Base-by-base conservation (phyloP, 1,139 yeast species). In the Wickerhamomyces sp. region DNA sequence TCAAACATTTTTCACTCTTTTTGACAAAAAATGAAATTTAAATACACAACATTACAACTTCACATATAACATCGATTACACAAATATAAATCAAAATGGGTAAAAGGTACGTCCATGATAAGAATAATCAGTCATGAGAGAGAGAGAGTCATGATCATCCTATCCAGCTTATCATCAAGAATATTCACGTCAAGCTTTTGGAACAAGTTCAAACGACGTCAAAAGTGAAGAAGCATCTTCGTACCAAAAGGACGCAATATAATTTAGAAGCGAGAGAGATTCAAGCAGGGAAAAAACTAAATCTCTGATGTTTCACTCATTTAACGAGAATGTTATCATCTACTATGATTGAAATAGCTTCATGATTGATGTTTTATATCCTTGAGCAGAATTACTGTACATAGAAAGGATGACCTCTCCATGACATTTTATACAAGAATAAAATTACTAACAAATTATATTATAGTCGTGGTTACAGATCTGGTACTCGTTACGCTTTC, bases 401-500 rank as follows among this genome's bases (percentile, higher is more conserved):
- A 18, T 3, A 18, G 36, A 8, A 34, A 8, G 18, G 23, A 8
- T 11, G 18, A 34, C 27, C 9, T 34, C 11, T 26, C 31, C 36
- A 15, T 34, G 18, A 30, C 14, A 15, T 13, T 29, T 8, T 26
- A 29, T 6, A 13, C 23, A 29, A 11, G 18, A 4, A 14, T 29
- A 10, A 27, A n/a, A 7, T 36, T 50, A 56, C 59, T 56, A 56
- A 56, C 59, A 46, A 15, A 14, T 15, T 36, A 34, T 43, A 9
- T 41, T 36, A 44, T 67, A 85, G 94, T 78, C 97, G 89, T 82
- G 99, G 99, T 85, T 90, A 88, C 85, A 90, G 98, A 91, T 89
- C 97, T 69, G 95, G 98, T 83, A 93, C 98, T 80, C 95, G 99
- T 81, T 93, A 93, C 93, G 94, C 95, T 79, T 93, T 93, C 94